Base-by-base conservation (phyloP, 1,284 basidiomycete genomes). In the Pseudozyma sp. region DNA sequence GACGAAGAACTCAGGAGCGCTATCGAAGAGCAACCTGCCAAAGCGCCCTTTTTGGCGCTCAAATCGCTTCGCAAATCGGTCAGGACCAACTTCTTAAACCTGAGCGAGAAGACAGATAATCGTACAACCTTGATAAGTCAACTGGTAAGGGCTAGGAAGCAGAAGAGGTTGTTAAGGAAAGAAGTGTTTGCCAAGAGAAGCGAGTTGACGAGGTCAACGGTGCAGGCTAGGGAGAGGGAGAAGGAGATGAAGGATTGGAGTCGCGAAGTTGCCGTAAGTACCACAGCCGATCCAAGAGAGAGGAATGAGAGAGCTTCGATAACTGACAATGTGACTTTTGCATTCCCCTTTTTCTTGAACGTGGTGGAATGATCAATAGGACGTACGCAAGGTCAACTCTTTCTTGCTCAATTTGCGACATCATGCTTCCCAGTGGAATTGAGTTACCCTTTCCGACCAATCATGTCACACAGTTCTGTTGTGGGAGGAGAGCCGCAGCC, bases 1-100 rank as follows among this genome's bases (percentile, higher is more conserved):
- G 73, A 76, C 25, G 73, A 76, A 11, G 73, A 76, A 21, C 61
- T 76, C 13, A 53, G 69, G 7, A 55, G 43, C 14, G 60, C 73
- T 12, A 70, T 70, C 59, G 69, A 76, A 18, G 68, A 66, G 51
- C 73, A 76, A 51, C 64, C 73, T 19, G 64, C 68, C 38, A 70
- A 76, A 53, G 64, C 69, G 6, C 65, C 68, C n/a, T 64, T 68
- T 53, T 35, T 64, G 4, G 73, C 73, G 16, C 60, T 76, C 44
- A 76, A 71, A 25, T 25, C 73, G 21, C 19, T 76, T 11, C 60
- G 73, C 47, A 76, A 70, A 36, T 55, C 54, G 34, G 62, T 71
- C 3, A 53, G 69, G 2, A 42, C 60, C 55, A 64, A 65, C 31
- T 76, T 71, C 16, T n/a, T 63, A 5, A 65, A 59, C 18, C 40